These are phyloP conservation scores for Eucalyptus shirleyi DNA, from an alignment of 345 rosid species.

Conservation along the genomic window DNA sequence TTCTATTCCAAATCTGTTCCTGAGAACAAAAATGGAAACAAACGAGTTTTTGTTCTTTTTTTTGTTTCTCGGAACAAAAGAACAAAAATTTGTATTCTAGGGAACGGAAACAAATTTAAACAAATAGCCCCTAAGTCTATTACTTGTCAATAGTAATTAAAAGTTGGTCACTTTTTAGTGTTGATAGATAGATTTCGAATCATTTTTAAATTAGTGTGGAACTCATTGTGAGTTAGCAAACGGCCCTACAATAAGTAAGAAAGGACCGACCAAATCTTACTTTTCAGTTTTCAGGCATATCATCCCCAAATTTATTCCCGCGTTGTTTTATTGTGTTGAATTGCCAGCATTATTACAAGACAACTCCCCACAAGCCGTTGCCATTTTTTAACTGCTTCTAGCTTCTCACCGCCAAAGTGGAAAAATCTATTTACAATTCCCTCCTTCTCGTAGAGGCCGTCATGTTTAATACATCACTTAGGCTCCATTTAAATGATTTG, in stretches of 20 bases:
- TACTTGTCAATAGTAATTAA: not conserved
- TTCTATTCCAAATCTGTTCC: accelerated
- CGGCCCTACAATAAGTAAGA: not conserved
- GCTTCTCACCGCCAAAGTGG: not conserved
- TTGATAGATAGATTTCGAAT: not conserved
- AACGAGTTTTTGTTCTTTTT: accelerated
- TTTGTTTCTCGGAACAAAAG: no score
- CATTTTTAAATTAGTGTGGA: not conserved
- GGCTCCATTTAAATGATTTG: not conserved
- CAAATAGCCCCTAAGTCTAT: no score
- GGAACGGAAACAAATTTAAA: no score
- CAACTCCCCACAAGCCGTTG: not conserved
- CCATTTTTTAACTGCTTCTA: not conserved
- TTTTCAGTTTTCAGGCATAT: not conserved
- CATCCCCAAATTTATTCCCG: no score
- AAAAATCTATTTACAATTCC: not conserved
- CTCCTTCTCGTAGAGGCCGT: not conserved
- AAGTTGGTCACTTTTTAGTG: not conserved
- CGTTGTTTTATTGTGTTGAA: not conserved
- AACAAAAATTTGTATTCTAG: accelerated
- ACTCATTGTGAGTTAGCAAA: not conserved
- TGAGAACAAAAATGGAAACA: accelerated
- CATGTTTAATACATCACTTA: not conserved
- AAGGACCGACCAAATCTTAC: not conserved
- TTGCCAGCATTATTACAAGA: not conserved